Evolutionary conservation across 345 rosid species (phyloP).

Genomic region (Diplotaxis tenuifolia): DNA sequence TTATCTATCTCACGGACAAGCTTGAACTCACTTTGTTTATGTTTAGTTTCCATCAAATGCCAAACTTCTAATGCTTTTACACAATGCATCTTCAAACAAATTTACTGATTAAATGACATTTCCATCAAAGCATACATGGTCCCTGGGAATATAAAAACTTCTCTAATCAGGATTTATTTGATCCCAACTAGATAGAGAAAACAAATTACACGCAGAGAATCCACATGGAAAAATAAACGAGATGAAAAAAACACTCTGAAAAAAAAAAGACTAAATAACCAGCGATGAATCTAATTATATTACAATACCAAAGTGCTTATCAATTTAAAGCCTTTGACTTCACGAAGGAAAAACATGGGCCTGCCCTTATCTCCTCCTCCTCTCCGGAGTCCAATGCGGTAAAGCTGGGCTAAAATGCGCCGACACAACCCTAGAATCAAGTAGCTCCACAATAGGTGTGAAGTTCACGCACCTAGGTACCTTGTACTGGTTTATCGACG

Average conservation of each 20-base stretch:
- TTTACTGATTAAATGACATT: constrained; percentile 8
- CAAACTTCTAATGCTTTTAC: neutral
- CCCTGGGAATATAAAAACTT: constrained; percentile 36
- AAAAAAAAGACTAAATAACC: constrained; percentile 1
- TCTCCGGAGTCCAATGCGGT: constrained; percentile 84
- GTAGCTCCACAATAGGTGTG: constrained; percentile 82
- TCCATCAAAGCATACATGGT: constrained; percentile 30
- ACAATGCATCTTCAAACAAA: constrained; percentile 1
- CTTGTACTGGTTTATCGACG: constrained; percentile 94
- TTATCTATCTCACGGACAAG: neutral
- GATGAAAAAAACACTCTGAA: neutral
- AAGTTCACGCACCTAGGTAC: constrained; percentile 92
- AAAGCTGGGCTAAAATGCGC: constrained; percentile 65
- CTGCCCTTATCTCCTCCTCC: constrained; percentile 41
- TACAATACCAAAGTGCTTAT: constrained; percentile 36
- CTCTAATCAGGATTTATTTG: constrained; percentile 21
- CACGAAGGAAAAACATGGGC: constrained; percentile 23
- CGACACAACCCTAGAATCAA: constrained; percentile 73
- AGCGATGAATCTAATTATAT: constrained; percentile 31
- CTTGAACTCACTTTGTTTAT: neutral
- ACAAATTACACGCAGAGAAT: constrained; percentile 31
- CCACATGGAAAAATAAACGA: constrained; percentile 20
- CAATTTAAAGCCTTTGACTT: constrained; percentile 35
- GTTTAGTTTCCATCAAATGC: neutral
- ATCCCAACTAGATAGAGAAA: constrained; percentile 31